Base-by-base conservation (phyloP, 768 basidiomycete genomes). In the Serendipita sp. region DNA sequence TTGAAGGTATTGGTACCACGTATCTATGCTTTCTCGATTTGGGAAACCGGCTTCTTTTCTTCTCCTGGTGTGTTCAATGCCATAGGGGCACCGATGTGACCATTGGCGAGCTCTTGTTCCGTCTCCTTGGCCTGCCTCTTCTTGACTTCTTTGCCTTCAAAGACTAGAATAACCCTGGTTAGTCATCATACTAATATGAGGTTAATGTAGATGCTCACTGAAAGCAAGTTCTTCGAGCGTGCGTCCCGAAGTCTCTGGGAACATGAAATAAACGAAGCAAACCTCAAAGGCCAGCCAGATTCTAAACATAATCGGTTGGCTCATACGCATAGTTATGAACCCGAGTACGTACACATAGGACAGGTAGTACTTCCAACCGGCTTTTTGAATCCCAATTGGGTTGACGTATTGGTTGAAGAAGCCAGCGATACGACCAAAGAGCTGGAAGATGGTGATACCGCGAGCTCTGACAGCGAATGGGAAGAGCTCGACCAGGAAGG, bases 331-430 rank as follows among this genome's bases (percentile, higher is more conserved):
- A 50, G 18, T 5, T 8, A 36, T 15, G 66, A 48, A 3, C 63
- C 66, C 3, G 55, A 16, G 29, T 8, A 60, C 55, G 8, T 37
- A 60, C 55, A 60, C 55, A 33, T 67, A 76, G 75, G 77, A 79
- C 72, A 81, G 78, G 68, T 81, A 83, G 71, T 77, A 83, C 67
- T 80, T 80, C 82, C 81, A 84, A 2, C 80, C 79, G 37, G 79
- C 75, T 62, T 81, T 78, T 33, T 73, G 74, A 65, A 83, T 79
- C n/a, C 81, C 81, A 67, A 83, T 83, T 4, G 83, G 82, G 70
- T 83, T 83, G 63, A 83, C 81, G 70, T 82, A 84, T 67, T 82
- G 81, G 69, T 85, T 85, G 77, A 84, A 81, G 74, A 81, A 82
- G 3, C 79, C 74, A 4, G 81, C 81, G 33, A 76, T 71, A 11